phyloP scores from a whole-genome alignment of 352 stramenopile genomes.

The Thalassiosira sp. region DNA sequence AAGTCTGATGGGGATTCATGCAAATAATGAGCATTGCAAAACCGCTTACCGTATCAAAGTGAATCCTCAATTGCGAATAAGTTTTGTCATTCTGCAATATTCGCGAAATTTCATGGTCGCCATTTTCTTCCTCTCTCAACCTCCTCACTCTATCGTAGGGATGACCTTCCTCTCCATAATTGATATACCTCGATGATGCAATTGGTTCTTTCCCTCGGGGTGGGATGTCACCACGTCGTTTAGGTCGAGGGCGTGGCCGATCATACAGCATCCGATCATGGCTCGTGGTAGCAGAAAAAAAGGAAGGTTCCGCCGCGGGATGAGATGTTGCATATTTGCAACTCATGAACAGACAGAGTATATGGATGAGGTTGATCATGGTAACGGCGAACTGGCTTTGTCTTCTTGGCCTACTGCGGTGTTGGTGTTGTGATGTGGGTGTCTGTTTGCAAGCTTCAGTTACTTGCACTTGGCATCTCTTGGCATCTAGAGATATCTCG shows the following conservation, averaged over 20 bases:
- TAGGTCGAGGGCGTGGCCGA: conserved; percentile 16
- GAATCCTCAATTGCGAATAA: conserved; percentile 59
- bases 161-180: conserved; percentile 22
- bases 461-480: no score
- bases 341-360: conserved; percentile 1
- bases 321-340: conserved; percentile 5
- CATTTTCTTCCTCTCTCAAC: conserved; percentile 13
- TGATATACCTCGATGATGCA: conserved; percentile 8
- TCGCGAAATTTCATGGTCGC: neutral
- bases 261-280: conserved; percentile 22
- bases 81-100: conserved; percentile 14
- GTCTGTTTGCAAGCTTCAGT: no score
- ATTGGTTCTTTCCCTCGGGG: conserved; percentile 1
- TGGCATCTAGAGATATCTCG: no score
- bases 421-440: no score
- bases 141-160: conserved; percentile 24
- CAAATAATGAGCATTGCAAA: neutral
- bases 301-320: conserved; percentile 7
- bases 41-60: conserved; percentile 55
- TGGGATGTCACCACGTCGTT: conserved; percentile 10
- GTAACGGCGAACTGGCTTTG: no score
- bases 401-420: no score
- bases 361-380: no score
- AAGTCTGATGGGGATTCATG: neutral
- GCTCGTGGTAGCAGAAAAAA: conserved; percentile 3